Base-by-base conservation (phyloP, 2,329 filamentous ascomycete genomes). In the Colletotrichum sp. region DNA sequence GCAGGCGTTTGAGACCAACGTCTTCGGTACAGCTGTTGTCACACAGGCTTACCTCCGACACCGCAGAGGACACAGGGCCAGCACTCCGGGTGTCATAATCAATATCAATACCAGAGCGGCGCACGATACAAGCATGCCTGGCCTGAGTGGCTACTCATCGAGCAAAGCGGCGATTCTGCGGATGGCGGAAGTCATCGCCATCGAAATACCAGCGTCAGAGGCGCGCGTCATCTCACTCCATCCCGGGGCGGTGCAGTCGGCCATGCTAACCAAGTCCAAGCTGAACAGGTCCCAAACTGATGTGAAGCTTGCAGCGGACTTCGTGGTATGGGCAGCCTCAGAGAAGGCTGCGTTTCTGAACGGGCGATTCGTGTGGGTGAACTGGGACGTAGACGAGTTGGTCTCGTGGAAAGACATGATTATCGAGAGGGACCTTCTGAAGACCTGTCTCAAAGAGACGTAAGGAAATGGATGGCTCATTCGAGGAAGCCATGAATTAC, bases 101-200 rank as follows among this genome's bases (percentile, higher is more conserved):
- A 73, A 68, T n/a, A 52, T 69, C 36, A 73, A 73, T 30, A 73
- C 71, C 26, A 73, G 55, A 21, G 71, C 28, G 7, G 55, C 71
- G 21, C 69, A 52, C 30, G 71, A 57, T 6, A 62, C 64, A 5
- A 66, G 36, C n/a, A 39, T 73, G n/a, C 65, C 65, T 79, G 86
- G 24, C 89, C 89, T 94, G 82, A 57, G 69, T 79, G 93, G 92
- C 10, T 96, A 96, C 87, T 95, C 95, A 80, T 90, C 94, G 21
- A 94, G 92, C 66, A 96, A 96, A 83, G 93, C 93, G 4, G 94
- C 90, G 6, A 93, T 96, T 7, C 84, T 95, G 69, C 94, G 95
- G 83, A 89, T 96, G 2, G 92, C 85, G 1, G 90, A 93, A 75
- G 94, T 93, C 82, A 88, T 96, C 10, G 94, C 94, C 2, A 85